Percentiles rank a stretch among this genome's conserved stretches.
Evolutionary conservation across 192 early-diverging fungal species (phyloP).

Genomic region (Coemansia sp.): DNA sequence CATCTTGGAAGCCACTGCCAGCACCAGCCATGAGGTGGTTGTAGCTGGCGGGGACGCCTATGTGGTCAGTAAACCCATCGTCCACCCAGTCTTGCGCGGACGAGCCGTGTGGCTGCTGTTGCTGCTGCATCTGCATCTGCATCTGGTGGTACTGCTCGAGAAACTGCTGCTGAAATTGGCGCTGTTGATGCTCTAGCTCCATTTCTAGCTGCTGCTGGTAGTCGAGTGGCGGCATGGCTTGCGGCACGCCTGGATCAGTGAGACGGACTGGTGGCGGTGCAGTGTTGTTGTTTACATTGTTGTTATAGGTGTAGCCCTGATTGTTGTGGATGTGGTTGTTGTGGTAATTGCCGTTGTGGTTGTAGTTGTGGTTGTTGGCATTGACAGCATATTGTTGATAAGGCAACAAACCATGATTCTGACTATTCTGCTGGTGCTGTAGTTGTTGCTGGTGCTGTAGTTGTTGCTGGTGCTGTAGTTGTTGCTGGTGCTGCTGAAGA

Average conservation of each 20-base stretch:
- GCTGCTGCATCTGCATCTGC: constrained; percentile 29
- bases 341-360: no score
- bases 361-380: neutral
- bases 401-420: neutral
- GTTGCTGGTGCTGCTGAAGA: constrained; percentile 7
- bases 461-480: constrained; percentile 8
- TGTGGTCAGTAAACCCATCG: constrained; percentile 39
- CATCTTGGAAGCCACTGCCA: constrained; percentile 28
- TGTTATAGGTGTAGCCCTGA: neutral
- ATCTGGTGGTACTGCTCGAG: constrained; percentile 41
- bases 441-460: constrained; percentile 15
- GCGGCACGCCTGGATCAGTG: neutral
- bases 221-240: constrained; percentile 15
- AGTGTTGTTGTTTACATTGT: constrained; percentile 5
- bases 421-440: constrained; percentile 5
- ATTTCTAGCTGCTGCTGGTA: constrained; percentile 44
- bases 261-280: neutral
- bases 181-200: constrained; percentile 49
- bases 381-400: neutral
- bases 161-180: constrained; percentile 50
- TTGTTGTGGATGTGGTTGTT: neutral
- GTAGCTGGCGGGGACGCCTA: constrained; percentile 11
- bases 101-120: constrained; percentile 21
- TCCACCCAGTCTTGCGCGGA: constrained; percentile 30
- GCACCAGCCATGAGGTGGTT: constrained; percentile 8